A percentile compares a stretch with the other conserved stretches of the same genome.
Evolutionary conservation across 2,329 filamentous ascomycete species (phyloP).

Genomic region (Ascochyta viciae-villosae): DNA sequence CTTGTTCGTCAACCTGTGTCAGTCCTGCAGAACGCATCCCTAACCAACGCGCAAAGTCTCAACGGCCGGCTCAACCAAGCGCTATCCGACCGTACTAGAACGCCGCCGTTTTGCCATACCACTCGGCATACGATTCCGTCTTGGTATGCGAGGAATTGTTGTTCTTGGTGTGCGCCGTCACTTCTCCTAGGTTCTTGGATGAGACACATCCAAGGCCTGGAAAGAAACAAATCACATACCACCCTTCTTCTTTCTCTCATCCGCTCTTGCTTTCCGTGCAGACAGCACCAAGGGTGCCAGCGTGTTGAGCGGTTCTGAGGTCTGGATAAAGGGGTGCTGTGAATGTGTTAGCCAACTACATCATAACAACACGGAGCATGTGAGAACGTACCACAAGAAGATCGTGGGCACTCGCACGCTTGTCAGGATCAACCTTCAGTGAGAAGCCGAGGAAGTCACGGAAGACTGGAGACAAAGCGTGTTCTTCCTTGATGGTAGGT

Average conservation of each 20-base stretch:
- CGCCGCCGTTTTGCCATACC: conserved; percentile 34
- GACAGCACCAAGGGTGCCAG: conserved; percentile 87
- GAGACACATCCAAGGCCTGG: conserved; percentile 34
- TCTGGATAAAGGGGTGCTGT: conserved; percentile 59
- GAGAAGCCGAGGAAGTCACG: conserved; percentile 92
- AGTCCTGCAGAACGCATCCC: conserved; percentile 1
- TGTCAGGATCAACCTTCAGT: conserved; percentile 95
- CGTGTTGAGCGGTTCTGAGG: conserved; percentile 64
- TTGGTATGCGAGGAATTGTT: conserved; percentile 26
- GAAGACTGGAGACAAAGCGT: conserved; percentile 81
- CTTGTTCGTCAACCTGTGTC: background rate
- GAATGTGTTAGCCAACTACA: conserved; percentile 17
- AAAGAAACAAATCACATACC: conserved; percentile 43
- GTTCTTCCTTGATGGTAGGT: conserved; percentile 91
- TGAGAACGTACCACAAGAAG: conserved; percentile 77
- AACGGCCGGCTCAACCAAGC: background rate
- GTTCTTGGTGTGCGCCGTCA: conserved; percentile 25
- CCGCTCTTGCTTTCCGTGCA: conserved; percentile 81
- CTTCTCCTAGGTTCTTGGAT: conserved; percentile 34
- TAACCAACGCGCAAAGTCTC: background rate
- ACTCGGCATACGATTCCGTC: conserved; percentile 37
- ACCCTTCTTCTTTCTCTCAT: conserved; percentile 68
- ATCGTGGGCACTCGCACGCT: conserved; percentile 93
- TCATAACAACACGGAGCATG: background rate
- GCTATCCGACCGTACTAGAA: conserved; percentile 7